Percentiles rank a stretch among this genome's conserved stretches.
These are phyloP conservation scores for Phytophthora meadii DNA, from an alignment of 352 stramenopile species.

Conservation along the genomic window DNA sequence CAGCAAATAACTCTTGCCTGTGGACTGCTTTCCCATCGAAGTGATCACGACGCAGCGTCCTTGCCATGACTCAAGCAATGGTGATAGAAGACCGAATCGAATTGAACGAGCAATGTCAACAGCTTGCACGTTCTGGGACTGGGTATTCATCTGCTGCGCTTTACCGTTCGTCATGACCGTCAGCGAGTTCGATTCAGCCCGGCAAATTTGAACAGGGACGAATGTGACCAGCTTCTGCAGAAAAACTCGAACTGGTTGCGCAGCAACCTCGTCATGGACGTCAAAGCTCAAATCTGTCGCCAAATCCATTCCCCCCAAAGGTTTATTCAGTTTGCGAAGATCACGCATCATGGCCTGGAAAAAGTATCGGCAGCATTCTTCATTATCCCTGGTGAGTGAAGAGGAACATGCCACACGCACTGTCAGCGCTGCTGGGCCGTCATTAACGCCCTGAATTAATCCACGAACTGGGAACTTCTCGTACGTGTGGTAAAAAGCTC, in stretches of 20 bases:
- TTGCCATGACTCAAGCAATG: conserved; percentile 48
- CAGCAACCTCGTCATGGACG: background rate
- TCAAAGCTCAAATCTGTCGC: conserved; percentile 27
- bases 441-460: conserved; percentile 42
- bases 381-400: background rate
- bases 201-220: conserved; percentile 80
- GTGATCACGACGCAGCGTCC: conserved; percentile 45
- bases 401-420: conserved; percentile 32
- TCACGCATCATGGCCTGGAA: conserved; percentile 55
- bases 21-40: conserved; percentile 77
- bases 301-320: conserved; percentile 49
- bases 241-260: conserved; percentile 19
- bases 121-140: conserved; percentile 34
- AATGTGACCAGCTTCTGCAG: conserved; percentile 61
- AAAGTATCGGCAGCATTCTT: conserved; percentile 30
- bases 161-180: conserved; percentile 64
- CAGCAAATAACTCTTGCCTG: conserved; percentile 82
- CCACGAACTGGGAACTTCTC: conserved; percentile 43
- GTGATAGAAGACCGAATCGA: conserved; percentile 47
- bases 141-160: conserved; percentile 12
- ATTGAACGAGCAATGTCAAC: conserved; percentile 63
- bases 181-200: conserved; percentile 65
- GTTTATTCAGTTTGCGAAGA: conserved; percentile 66
- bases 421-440: conserved; percentile 25
- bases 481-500: conserved; percentile 40